phyloP scores from a whole-genome alignment of 1,284 basidiomycete genomes.

The Wallemia mellicola region DNA sequence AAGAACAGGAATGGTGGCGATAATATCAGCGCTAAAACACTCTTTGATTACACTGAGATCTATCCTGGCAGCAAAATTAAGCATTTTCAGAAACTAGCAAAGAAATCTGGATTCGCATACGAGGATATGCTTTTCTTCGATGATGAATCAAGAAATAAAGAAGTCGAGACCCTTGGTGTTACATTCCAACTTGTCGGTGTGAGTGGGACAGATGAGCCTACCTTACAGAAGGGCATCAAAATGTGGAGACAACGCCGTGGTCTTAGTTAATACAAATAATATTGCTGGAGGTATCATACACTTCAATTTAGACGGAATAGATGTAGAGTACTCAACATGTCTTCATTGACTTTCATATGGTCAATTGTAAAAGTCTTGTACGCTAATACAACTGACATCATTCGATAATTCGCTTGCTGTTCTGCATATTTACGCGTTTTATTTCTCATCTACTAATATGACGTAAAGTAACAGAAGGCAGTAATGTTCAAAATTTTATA shows the following conservation, averaged over 20 bases:
- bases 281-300: too few relatives aligned
- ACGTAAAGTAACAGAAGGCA: too few relatives aligned
- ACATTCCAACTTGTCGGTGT: background rate
- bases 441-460: too few relatives aligned
- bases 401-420: too few relatives aligned
- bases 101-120: constrained; percentile 9
- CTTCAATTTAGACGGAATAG: too few relatives aligned
- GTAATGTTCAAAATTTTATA: too few relatives aligned
- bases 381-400: too few relatives aligned
- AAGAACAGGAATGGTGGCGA: background rate
- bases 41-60: constrained; percentile 12
- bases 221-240: background rate
- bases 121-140: constrained; percentile 9
- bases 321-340: too few relatives aligned
- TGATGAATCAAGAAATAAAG: constrained; percentile 1
- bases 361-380: too few relatives aligned
- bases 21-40: background rate
- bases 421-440: too few relatives aligned
- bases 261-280: background rate
- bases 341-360: too few relatives aligned
- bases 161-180: background rate
- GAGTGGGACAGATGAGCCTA: background rate
- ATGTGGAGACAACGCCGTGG: background rate
- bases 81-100: constrained; percentile 10
- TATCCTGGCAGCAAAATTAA: constrained; percentile 12